phyloP scores from a whole-genome alignment of 2,329 filamentous ascomycete species.

The Alternaria brassicae region DNA sequence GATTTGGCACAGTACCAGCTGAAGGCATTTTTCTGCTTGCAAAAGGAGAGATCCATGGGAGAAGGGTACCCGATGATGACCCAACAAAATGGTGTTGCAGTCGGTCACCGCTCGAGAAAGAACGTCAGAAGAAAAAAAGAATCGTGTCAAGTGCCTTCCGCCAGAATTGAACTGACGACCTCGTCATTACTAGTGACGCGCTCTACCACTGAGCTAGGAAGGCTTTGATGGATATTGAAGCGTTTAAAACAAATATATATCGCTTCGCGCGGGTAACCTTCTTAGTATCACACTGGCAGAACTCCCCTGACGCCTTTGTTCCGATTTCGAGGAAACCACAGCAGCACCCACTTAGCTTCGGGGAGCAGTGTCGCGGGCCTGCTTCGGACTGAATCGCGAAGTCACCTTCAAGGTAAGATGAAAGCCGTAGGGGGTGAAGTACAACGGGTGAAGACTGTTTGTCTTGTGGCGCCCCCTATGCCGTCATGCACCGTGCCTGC shows the following conservation, averaged over 20 bases:
- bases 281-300: too few species aligned
- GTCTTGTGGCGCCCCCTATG: not conserved
- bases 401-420: not conserved
- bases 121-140: slow-evolving; percentile 9
- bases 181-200: slow-evolving; percentile 45
- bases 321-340: not conserved
- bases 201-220: slow-evolving; percentile 44
- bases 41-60: not conserved
- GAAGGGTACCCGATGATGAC: not conserved
- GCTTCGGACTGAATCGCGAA: not conserved
- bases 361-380: not conserved
- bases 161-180: slow-evolving; percentile 42
- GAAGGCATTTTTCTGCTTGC: not conserved
- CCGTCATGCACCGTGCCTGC: not conserved
- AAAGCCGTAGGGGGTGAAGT: not conserved
- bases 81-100: not conserved
- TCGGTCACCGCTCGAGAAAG: not conserved
- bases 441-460: not conserved
- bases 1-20: not conserved
- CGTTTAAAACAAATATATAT: not conserved
- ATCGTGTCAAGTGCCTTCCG: slow-evolving; percentile 19
- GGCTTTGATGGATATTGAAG: slow-evolving; percentile 7
- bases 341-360: not conserved
- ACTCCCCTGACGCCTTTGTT: too few species aligned
- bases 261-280: not conserved